Base-by-base conservation (phyloP, 2,329 filamentous ascomycete genomes). In the Aspergillus phoenicis region DNA sequence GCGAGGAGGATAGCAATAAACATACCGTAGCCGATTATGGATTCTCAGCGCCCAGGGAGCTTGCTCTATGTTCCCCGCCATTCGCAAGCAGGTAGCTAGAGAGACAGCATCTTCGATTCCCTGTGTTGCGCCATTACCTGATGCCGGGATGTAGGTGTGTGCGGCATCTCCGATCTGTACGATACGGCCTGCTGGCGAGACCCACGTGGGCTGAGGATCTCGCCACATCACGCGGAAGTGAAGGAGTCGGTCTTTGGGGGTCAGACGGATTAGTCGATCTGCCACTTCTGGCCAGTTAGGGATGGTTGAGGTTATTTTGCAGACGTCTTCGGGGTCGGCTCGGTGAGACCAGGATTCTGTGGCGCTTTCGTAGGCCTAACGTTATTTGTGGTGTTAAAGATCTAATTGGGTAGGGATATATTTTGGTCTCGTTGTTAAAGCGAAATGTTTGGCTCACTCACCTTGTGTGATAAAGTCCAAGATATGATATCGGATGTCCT, bases 181-280 rank as follows among this genome's bases (percentile, higher is more conserved):
- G 13, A 62, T 60, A 22, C 52, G 59, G 4, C 56, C 62, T 8
- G 43, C 52, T 2, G 52, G 45, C 2, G 62, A 64, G 0, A 6
- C 79, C 80, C 57, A 83, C 68, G 10, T 78, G 76, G 28, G 82
- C 73, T 28, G 78, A 76, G 64, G 82, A 77, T 66, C 82, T 65
- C 77, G 73, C 80, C 79, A 82, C 17, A 82, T 73, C 2, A 83
- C 75, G 62, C 80, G 77, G 61, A 80, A 83, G 71, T 82, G 80
- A 63, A 83, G 77, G 52, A 83, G 80, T 24, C 62, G 65, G 8
- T 64, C 47, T 4, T 63, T 52, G 2, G 64, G 73, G 3, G 72
- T 59, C 36, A 61, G 61, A 7, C 63, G 64, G 58, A 61, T 60
- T 33, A 69, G 63, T 43, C 63, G 55, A 3, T 51, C 54, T 36